These are phyloP conservation scores for Beauveria rudraprayagi DNA, from an alignment of 2,329 filamentous ascomycete genomes.

Conservation along the genomic window DNA sequence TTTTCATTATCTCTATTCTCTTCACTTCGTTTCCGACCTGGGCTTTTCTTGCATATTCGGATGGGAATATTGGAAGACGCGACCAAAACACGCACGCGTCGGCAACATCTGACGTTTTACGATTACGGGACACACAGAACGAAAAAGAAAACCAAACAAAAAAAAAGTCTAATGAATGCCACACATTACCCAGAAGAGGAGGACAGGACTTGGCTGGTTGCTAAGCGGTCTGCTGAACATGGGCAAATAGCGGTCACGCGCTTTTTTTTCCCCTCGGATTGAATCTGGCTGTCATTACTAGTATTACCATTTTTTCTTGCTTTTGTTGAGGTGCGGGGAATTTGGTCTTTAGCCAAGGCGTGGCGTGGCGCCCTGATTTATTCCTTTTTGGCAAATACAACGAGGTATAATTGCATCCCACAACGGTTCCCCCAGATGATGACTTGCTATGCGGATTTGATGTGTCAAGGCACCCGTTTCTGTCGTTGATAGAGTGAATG, in stretches of 20 bases:
- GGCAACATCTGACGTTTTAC: neutral
- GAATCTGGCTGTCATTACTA: neutral
- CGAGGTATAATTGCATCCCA: neutral
- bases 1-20: neutral
- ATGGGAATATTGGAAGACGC: neutral
- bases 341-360: neutral
- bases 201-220: neutral
- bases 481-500: too few relatives aligned
- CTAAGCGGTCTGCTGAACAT: neutral
- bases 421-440: neutral
- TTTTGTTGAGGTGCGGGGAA: slow-evolving; percentile 7
- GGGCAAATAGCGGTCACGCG: slow-evolving; percentile 2
- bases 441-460: neutral
- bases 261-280: neutral
- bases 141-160: neutral
- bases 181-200: neutral
- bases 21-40: neutral
- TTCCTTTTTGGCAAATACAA: neutral
- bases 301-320: neutral
- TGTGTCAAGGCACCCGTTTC: neutral
- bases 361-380: neutral
- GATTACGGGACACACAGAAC: slow-evolving; percentile 4
- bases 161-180: neutral
- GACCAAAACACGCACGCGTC: neutral
- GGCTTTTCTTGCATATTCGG: neutral